Base-by-base conservation (phyloP, 805 yeast genomes). In the Grigorovia yakushimaensis region DNA sequence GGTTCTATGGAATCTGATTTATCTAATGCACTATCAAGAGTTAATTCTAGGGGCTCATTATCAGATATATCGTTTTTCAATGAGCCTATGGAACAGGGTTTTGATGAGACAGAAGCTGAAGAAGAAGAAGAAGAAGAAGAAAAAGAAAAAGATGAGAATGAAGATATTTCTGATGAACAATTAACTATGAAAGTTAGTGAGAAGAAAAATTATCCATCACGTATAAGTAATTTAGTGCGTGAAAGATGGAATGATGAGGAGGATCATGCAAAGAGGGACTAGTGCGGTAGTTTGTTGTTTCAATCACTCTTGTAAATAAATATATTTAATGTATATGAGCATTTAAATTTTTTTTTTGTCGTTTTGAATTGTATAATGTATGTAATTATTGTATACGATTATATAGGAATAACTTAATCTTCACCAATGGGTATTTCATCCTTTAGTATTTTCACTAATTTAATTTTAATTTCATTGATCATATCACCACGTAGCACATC, bases 371-470 rank as follows among this genome's bases (percentile, higher is more conserved):
- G 24, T 40, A 40, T 35, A 24, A 13, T 18, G 20, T 27, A 22
- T 13, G 22, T 37, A 18, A 27, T 21, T 38, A 24, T 15, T 2
- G 18, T 18, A 38, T 17, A n/a, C n/a, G n/a, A n/a, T n/a, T n/a
- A n/a, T n/a, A n/a, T n/a, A n/a, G n/a, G n/a, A n/a, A n/a, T n/a
- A n/a, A n/a, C n/a, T 57, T 64, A 83, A 53, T 89, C 96, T 65
- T 93, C 98, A 21, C 98, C 98, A 5, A 95, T 94, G 13, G 98
- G 98, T 41, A 93, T 83, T 68, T 93, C 98, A 61, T 93, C 98
- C 60, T 84, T 88, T 55, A 91, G 69, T 2, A 88, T 76, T 56
- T 75, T 81, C 43, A 80, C 70, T 53, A 93, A 70, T 56, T 79
- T 80, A 42, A 93, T 77, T 51, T 83, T 74, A 47, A 93, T 68